Evolutionary conservation across 768 basidiomycete species (phyloP), one percentile per base, ranked within the genome.

Genomic region (Phanerochaete sordida): DNA sequence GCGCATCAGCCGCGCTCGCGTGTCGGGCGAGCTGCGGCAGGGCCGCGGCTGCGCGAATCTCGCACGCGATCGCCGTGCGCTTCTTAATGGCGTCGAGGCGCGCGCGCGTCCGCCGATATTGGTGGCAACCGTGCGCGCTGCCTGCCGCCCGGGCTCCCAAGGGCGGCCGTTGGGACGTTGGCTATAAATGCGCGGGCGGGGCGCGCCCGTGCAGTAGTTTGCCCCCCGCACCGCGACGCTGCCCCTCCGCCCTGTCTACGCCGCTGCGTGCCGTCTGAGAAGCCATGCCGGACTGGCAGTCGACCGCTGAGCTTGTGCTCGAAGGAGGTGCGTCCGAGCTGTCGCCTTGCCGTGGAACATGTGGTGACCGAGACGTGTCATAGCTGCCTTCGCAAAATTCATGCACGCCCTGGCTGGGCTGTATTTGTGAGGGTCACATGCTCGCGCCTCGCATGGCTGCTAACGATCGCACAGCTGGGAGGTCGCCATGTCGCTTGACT

Each of bases 361-460:
- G 7, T 46, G 45, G 44, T 51, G 31, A 51, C 16, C 23, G 44
- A 9, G n/a, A n/a, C 48, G 16, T 52, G 6, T 11, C 21, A 9
- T 63, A 79, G 79, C 68, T 51, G 65, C 72, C 35, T 80, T 81
- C 60, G 64, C 69, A 52, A 74, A 73, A 58, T 61, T 79, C 58
- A 75, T 80, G 65, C 80, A 81, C 60, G 64, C 67, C n/a, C 65
- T 81, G 43, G 66, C 79, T 46, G 79, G 79, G 16, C 71, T 80
- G 35, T 80, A 80, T 66, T 68, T 75, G 79, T 80, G 56, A 66
- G 79, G 56, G 37, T 27, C 12, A 26, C 12, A 9, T 26, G 33
- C 39, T 12, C 50, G 43, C 43, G 16, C 6, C 23, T 39, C 2
- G 19, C 8, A 11, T 11, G 4, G 7, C 19, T 16, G 47, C 9